phyloP scores from a whole-genome alignment of 176 grass and related monocot genomes.

The Coix lacrymajobi region DNA sequence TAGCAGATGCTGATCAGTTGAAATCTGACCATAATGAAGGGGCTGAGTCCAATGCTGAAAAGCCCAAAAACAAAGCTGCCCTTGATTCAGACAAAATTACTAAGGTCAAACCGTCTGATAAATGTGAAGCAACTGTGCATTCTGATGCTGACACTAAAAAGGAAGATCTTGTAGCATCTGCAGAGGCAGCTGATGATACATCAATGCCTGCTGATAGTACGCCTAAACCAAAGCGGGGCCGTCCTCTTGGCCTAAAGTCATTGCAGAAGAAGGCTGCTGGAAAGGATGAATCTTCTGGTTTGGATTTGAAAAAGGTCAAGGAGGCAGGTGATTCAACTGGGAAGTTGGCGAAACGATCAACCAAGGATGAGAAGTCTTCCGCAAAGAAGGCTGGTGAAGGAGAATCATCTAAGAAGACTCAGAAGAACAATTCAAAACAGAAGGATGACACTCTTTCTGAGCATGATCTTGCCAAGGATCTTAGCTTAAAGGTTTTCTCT shows the following conservation, averaged over 20 bases:
- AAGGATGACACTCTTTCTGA: slow-evolving; percentile 30
- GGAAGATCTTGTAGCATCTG: slow-evolving; percentile 9
- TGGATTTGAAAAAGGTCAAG: slow-evolving; percentile 38
- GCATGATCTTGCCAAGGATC: slow-evolving; percentile 28
- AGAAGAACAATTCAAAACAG: slow-evolving; percentile 35
- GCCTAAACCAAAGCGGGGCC: slow-evolving; percentile 48
- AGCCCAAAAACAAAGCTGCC: slow-evolving; percentile 15
- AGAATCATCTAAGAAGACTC: slow-evolving; percentile 48
- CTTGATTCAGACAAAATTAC: slow-evolving; percentile 24
- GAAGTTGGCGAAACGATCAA: slow-evolving; percentile 39
- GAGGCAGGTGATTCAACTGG: slow-evolving; percentile 42
- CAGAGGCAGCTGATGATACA: slow-evolving; percentile 26
- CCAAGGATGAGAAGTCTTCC: slow-evolving; percentile 40
- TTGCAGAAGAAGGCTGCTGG: slow-evolving; percentile 40
- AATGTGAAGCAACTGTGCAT: slow-evolving; percentile 25
- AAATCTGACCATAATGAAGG: slow-evolving; percentile 37
- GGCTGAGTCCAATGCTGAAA: slow-evolving; percentile 3
- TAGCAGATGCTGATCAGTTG: slow-evolving; percentile 36
- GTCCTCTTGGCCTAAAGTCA: slow-evolving; percentile 40
- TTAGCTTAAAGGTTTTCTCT: slow-evolving; percentile 47
- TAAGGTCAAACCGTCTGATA: slow-evolving; percentile 1
- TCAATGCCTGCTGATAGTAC: slow-evolving; percentile 17
- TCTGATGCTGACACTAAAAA: slow-evolving; percentile 21
- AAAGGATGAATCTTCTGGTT: slow-evolving; percentile 22
- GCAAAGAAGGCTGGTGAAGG: slow-evolving; percentile 40